Evolutionary conservation across 164 flowering plant genomes (phyloP).

Genomic region (Annona squamosa): DNA sequence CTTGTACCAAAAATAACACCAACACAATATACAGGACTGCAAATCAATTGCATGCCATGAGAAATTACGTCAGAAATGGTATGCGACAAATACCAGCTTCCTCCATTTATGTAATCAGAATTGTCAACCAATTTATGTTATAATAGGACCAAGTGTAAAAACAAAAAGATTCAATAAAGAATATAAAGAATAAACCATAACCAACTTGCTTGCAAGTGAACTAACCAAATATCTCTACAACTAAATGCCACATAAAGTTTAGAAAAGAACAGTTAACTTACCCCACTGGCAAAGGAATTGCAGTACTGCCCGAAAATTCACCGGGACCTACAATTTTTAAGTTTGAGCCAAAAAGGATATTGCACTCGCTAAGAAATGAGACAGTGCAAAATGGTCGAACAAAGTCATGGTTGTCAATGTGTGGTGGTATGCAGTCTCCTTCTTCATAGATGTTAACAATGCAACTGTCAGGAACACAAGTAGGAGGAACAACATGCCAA

Average conservation of each 20-base stretch:
- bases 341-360: slow-evolving; percentile 73
- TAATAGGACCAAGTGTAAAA: not conserved
- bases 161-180: not conserved
- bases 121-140: not conserved
- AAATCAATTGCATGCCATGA: no score
- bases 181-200: no score
- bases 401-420: slow-evolving; percentile 89
- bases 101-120: no score
- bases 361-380: slow-evolving; percentile 87
- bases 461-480: slow-evolving; percentile 92
- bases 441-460: slow-evolving; percentile 93
- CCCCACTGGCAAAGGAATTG: slow-evolving; percentile 86
- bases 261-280: slow-evolving; percentile 24
- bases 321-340: slow-evolving; percentile 60
- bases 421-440: slow-evolving; percentile 98
- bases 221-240: not conserved
- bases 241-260: not conserved
- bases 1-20: no score
- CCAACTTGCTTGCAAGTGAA: not conserved
- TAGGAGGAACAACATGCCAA: slow-evolving; percentile 90
- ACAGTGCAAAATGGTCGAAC: slow-evolving; percentile 93
- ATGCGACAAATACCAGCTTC: no score
- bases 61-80: no score
- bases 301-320: slow-evolving; percentile 54
- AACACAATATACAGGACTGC: no score